These are phyloP conservation scores for Nemania diffusa DNA, from an alignment of 2,329 filamentous ascomycete genomes.

Conservation along the genomic window DNA sequence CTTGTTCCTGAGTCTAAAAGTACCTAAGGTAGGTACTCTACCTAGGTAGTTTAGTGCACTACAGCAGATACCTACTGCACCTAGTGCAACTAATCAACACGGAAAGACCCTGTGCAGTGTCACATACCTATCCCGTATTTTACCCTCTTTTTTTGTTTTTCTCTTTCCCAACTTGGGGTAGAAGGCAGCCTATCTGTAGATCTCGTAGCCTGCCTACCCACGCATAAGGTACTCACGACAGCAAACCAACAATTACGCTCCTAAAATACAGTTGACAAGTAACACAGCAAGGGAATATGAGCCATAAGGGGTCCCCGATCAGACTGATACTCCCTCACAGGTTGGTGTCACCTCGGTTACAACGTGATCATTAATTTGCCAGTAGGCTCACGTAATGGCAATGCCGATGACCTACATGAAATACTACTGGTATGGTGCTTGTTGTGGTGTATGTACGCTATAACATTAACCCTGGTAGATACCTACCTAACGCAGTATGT, in stretches of 20 bases:
- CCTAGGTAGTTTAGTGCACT: conserved; percentile 9
- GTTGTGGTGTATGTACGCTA: neutral
- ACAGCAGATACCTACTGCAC: conserved; percentile 6
- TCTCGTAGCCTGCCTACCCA: neutral
- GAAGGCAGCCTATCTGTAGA: neutral
- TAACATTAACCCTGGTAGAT: no score
- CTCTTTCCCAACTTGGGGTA: neutral
- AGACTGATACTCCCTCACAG: neutral
- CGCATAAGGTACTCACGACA: no score
- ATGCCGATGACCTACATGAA: neutral
- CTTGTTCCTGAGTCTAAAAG: conserved; percentile 19
- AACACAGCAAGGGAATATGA: neutral
- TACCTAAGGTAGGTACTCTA: neutral
- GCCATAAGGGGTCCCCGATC: neutral
- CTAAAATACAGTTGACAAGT: neutral
- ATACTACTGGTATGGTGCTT: neutral
- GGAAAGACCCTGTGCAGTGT: no score
- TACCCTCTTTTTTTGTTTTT: neutral
- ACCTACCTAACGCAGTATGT: no score
- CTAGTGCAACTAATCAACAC: no score
- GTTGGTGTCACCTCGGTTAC: neutral
- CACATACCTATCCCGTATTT: neutral
- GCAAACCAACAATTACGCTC: neutral
- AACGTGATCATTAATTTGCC: neutral
- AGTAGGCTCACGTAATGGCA: neutral